These are phyloP conservation scores for Umbelopsis sp. DNA, from an alignment of 371 early-diverging fungal genomes.

Conservation along the genomic window DNA sequence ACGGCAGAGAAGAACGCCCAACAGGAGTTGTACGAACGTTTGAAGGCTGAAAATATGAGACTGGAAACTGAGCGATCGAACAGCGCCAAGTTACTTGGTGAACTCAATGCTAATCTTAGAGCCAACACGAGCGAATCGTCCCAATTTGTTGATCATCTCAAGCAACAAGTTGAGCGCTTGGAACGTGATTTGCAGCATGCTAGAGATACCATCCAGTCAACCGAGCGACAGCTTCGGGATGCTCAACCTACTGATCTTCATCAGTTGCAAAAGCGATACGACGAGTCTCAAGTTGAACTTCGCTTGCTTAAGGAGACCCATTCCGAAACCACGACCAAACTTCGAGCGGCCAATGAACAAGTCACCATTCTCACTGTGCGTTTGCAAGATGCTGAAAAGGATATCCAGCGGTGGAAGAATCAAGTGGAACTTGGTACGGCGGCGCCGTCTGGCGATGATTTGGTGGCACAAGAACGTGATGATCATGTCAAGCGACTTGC, in stretches of 20 bases:
- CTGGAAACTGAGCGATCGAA: slow-evolving; percentile 23
- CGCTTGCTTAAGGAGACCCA: slow-evolving; percentile 1
- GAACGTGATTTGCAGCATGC: slow-evolving; percentile 7
- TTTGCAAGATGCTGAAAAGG: slow-evolving; percentile 14
- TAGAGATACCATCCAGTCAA: slow-evolving; percentile 11
- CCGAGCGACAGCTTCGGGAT: slow-evolving; percentile 15
- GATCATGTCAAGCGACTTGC: slow-evolving; percentile 13
- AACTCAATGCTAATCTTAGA: slow-evolving; percentile 8
- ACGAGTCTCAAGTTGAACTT: slow-evolving; percentile 10
- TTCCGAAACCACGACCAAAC: not conserved
- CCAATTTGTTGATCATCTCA: slow-evolving; percentile 9
- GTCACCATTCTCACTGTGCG: not conserved
- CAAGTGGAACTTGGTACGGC: slow-evolving; percentile 3
- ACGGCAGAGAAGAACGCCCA: slow-evolving; percentile 23
- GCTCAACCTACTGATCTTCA: not conserved
- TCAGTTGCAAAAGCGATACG: slow-evolving; percentile 8
- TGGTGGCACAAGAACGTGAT: slow-evolving; percentile 9
- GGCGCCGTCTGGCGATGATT: not conserved
- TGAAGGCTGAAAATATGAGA: slow-evolving; percentile 25
- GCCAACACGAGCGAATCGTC: slow-evolving; percentile 14
- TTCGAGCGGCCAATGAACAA: not conserved
- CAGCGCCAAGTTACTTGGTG: slow-evolving; percentile 18
- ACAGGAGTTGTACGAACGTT: slow-evolving; percentile 24
- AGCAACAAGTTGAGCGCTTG: slow-evolving; percentile 6
- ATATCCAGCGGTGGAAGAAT: slow-evolving; percentile 11